phyloP scores from a whole-genome alignment of 495 filamentous ascomycete species.

The Xylona heveae region DNA sequence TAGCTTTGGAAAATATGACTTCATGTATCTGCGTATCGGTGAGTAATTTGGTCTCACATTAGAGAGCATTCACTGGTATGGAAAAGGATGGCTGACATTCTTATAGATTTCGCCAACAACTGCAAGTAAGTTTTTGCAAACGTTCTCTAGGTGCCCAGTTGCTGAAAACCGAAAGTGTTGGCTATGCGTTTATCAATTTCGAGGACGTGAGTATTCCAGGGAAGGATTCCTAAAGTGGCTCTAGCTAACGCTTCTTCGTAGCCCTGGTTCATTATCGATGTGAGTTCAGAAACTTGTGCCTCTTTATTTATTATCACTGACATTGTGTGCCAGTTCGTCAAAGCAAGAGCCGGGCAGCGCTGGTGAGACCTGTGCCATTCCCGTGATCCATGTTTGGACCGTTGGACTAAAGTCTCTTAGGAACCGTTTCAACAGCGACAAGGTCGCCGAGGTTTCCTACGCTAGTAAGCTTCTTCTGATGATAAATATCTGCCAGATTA shows the following conservation, averaged over 20 bases:
- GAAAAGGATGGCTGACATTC: neutral
- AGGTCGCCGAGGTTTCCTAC: constrained; percentile 79
- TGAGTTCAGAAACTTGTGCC: constrained; percentile 2
- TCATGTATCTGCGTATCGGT: constrained; percentile 85
- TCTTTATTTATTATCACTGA: constrained; percentile 5
- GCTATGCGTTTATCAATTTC: constrained; percentile 97
- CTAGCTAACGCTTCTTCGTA: constrained; percentile 1
- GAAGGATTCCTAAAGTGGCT: constrained; percentile 1
- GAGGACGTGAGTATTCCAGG: constrained; percentile 34
- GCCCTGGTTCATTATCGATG: constrained; percentile 7
- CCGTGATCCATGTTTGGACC: no score
- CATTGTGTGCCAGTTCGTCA: constrained; percentile 43
- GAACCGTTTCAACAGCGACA: constrained; percentile 68
- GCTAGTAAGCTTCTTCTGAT: constrained; percentile 43
- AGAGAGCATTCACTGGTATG: neutral
- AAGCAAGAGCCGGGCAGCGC: constrained; percentile 41
- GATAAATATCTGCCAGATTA: constrained; percentile 7
- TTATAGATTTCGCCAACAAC: constrained; percentile 56
- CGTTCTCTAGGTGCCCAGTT: constrained; percentile 8
- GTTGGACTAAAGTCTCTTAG: constrained; percentile 17
- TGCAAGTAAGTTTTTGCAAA: constrained; percentile 49
- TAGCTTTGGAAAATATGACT: constrained; percentile 69
- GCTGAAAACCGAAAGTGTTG: constrained; percentile 39
- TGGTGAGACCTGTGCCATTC: constrained; percentile 28
- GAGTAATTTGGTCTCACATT: constrained; percentile 6